Base-by-base conservation (phyloP, 2,329 filamentous ascomycete genomes). In the Hypoxylon sp. region DNA sequence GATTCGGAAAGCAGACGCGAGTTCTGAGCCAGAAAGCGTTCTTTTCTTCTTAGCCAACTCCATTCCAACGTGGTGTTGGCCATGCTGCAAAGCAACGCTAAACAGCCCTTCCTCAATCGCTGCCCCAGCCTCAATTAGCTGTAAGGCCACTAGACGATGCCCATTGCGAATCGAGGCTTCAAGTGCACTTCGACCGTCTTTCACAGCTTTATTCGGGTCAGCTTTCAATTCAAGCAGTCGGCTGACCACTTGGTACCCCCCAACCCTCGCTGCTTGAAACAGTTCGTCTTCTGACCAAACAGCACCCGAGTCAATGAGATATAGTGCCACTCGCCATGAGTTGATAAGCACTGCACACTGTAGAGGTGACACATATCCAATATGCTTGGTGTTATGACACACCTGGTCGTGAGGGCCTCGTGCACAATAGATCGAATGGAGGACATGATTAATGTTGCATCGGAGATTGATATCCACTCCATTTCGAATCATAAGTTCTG, bases 291-390 rank as follows among this genome's bases (percentile, higher is more conserved):
- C 16, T 15, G 23, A 30, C 30, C 16, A 30, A 7, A 17, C 31
- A 9, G 32, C 42, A 4, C 42, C 42, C 11, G 15, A n/a, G 16
- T 46, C 32, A 6, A 46, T 3, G 17, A 46, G 32, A 30, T 37
- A 21, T 2, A 31, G 12, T n/a, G 42, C 42, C 3, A 37, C 31
- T 30, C 31, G 19, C 42, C 23, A 46, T 17, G 0, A 30, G 6
- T 17, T n/a, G n/a, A 6, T 9, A 16, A 16, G 1, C 3, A 15
- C 15, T 31, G 42, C 42, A n/a, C 30, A 16, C 3, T n/a, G 11
- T 13, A 46, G 7, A 16, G 42, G 32, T n/a, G 32, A 46, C n/a
- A 13, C 21, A 16, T 25, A 6, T 25, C 21, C 9, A n/a, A n/a
- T n/a, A n/a, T n/a, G n/a, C n/a, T n/a, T n/a, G n/a, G n/a, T n/a